Evolutionary conservation across 805 yeast species (phyloP), one percentile per base, ranked within the genome.

Genomic region (Pichia exigua): DNA sequence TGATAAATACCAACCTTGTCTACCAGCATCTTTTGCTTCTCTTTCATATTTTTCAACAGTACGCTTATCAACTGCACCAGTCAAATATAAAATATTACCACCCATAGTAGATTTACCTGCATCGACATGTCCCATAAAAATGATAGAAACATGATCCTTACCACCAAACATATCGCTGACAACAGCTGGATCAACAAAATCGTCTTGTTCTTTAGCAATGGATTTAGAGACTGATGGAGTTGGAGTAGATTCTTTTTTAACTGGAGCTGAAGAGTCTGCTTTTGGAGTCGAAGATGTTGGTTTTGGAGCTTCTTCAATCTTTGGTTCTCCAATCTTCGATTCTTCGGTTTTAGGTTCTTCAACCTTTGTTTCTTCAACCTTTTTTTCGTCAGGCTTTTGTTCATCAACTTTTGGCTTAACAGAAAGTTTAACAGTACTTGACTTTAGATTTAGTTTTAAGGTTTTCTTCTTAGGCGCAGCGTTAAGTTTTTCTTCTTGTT

Each of bases 61-160:
- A 75, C 99, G 87, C 78, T 94, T 94, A 72, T 94, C 99, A 55
- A 94, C 99, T 46, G 97, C 88, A 55, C 98, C 98, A 22, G 98
- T 92, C 65, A 94, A 75, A 66, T 77, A 92, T 58, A 94, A 78
- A 61, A 94, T 75, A 72, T 94, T 94, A 73, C 99, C 99, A 69
- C 99, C 99, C 96, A 94, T 92, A 54, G 99, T 94, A 48, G 97
- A 89, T 72, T 94, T 94, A 68, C 99, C 99, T 38, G 99, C 99
- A 78, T 94, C 99, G 60, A 94, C 99, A 67, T 94, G 99, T 62
- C 99, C 99, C 98, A 94, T 94, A 73, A 94, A 94, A 61, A 94
- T 89, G 61, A 94, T 85, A 20, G 97, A 91, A 67, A 94, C 80
- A 73, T 94, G 99, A 68, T 92, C 99, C 71, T 94, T 94, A 64